These are phyloP conservation scores for Phoenix roebelenii DNA, from an alignment of 176 grass and related monocot genomes.

Conservation along the genomic window DNA sequence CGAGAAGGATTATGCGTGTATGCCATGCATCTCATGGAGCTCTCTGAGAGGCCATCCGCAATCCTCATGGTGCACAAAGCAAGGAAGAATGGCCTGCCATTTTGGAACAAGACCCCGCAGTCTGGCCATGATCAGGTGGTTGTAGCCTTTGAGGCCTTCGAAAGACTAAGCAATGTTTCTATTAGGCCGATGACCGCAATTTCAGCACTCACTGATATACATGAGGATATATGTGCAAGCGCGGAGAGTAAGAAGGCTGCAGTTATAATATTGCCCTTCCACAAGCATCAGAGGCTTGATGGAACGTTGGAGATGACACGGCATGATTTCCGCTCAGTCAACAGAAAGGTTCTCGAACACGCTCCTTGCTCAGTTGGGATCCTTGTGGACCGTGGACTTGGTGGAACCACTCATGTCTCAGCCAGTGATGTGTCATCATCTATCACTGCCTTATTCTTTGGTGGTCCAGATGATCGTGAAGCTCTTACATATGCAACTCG, in stretches of 20 bases:
- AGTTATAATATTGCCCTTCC: neutral
- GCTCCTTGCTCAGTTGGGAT: conserved; percentile 1
- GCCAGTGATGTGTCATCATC: neutral
- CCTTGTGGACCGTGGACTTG: neutral
- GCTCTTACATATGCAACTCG: neutral
- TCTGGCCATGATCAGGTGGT: neutral
- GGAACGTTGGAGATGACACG: neutral
- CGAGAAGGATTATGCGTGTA: neutral
- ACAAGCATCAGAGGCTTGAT: conserved; percentile 3
- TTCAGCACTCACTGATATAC: neutral
- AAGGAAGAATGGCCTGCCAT: neutral
- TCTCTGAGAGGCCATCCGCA: neutral
- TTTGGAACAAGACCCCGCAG: neutral
- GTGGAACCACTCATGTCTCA: neutral
- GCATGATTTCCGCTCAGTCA: neutral
- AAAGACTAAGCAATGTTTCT: neutral
- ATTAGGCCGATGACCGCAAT: neutral
- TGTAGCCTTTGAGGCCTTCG: neutral
- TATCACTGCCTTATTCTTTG: neutral
- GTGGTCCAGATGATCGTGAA: neutral
- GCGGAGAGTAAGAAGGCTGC: neutral
- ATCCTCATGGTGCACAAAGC: conserved; percentile 6
- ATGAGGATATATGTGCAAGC: conserved; percentile 1
- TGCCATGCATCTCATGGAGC: neutral
- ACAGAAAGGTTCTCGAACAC: neutral